Evolutionary conservation across 768 basidiomycete species (phyloP).

Genomic region (Gymnopilus dilepis): DNA sequence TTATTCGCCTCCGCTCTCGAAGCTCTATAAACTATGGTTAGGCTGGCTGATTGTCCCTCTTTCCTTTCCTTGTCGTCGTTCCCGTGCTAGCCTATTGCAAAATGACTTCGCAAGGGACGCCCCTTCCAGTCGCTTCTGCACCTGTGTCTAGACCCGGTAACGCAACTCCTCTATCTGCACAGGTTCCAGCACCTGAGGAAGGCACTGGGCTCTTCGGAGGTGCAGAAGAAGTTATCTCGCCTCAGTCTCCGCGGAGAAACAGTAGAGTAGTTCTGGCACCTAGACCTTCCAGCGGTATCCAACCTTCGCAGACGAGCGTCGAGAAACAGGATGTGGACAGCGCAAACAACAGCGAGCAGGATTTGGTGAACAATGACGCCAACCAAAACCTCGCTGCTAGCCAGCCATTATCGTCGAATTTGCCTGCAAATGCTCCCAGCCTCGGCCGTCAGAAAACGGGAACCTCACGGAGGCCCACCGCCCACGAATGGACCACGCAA

Average conservation of each 20-base stretch:
- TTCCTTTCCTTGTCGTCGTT: neutral
- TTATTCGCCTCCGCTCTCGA: slow-evolving; percentile 1
- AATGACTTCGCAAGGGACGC: neutral
- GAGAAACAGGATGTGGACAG: neutral
- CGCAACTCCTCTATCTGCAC: neutral
- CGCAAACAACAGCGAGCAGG: neutral
- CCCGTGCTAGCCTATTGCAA: neutral
- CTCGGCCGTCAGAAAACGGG: neutral
- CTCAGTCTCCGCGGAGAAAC: neutral
- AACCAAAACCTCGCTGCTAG: neutral
- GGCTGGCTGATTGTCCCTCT: neutral
- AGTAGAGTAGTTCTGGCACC: neutral
- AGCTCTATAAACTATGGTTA: neutral
- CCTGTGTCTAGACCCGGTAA: neutral
- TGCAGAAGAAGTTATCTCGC: neutral
- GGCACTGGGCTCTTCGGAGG: neutral
- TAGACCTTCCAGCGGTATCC: neutral
- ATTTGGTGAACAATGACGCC: neutral
- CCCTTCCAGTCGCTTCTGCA: neutral
- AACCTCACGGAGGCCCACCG: neutral
- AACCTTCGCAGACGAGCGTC: neutral
- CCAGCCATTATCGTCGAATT: neutral
- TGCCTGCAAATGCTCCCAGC: neutral
- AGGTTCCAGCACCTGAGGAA: neutral
- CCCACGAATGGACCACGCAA: neutral